phyloP scores from a whole-genome alignment of 352 stramenopile species.

The Globisporangium iwayamae region DNA sequence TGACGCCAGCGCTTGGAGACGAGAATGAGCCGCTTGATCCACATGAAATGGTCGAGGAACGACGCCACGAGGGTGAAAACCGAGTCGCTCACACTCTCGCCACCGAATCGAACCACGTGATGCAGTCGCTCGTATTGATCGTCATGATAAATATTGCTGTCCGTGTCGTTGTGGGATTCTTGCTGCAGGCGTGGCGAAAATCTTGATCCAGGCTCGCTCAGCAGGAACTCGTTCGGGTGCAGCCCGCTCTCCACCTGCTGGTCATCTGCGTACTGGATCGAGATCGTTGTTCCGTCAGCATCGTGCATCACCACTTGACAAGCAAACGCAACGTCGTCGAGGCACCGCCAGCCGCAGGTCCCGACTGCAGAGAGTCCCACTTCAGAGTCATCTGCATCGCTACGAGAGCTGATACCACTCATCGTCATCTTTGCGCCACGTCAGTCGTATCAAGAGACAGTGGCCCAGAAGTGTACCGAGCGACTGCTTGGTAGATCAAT shows the following conservation, averaged over 20 bases:
- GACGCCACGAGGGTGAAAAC: neutral
- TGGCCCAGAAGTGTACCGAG: neutral
- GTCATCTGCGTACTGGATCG: slow-evolving; percentile 31
- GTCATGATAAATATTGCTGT: neutral
- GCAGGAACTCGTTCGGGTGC: slow-evolving; percentile 23
- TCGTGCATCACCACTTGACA: slow-evolving; percentile 24
- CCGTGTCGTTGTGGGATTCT: too few species aligned
- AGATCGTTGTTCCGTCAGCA: slow-evolving; percentile 6
- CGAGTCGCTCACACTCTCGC: neutral
- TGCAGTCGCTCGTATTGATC: neutral
- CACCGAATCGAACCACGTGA: neutral
- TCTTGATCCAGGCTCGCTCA: neutral
- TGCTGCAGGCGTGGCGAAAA: too few species aligned
- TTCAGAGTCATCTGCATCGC: neutral
- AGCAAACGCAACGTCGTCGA: slow-evolving; percentile 29
- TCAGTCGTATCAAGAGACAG: neutral
- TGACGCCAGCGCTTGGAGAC: slow-evolving; percentile 15
- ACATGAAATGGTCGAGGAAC: slow-evolving; percentile 22
- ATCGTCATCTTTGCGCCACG: neutral
- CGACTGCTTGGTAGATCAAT: neutral
- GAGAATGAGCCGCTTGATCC: slow-evolving; percentile 13
- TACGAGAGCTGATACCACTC: neutral
- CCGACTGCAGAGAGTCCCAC: slow-evolving; percentile 12
- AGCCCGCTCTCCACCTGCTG: slow-evolving; percentile 20
- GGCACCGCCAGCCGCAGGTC: slow-evolving; percentile 16